Conservation (phyloP, 2,329 filamentous ascomycete genomes). For the Geosmithia morbida region DNA sequence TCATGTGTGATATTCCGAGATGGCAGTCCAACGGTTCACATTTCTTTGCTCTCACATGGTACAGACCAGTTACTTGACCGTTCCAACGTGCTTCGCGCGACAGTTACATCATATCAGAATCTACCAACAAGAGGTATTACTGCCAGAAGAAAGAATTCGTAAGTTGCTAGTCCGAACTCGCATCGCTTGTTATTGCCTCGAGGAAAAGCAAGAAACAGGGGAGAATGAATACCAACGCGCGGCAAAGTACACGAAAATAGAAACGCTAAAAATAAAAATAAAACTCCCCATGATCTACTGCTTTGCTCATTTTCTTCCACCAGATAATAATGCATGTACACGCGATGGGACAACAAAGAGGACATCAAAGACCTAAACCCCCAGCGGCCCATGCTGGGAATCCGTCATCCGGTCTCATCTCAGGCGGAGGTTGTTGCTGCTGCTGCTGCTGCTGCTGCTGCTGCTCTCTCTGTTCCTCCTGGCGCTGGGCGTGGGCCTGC, state of each 20-base stretch:
- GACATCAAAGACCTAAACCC: conserved; percentile 15
- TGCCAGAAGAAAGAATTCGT: no score
- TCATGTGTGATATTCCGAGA: no score
- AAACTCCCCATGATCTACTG: neutral
- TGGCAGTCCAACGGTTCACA: no score
- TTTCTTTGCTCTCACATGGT: no score
- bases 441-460: conserved; percentile 15
- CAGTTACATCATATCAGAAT: no score
- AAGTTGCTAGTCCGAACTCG: no score
- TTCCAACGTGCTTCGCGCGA: no score
- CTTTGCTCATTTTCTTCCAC: neutral
- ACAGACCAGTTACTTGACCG: no score
- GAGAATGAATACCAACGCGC: neutral
- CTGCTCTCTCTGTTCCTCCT: conserved; percentile 14
- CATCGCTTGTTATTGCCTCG: no score
- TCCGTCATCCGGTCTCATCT: conserved; percentile 6
- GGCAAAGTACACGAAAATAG: neutral
- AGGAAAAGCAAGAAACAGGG: neutral
- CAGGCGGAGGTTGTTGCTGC: conserved; percentile 7
- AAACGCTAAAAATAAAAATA: no score
- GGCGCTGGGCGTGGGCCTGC: conserved; percentile 29
- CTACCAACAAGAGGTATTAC: no score
- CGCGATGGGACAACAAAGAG: neutral
- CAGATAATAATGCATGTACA: no score
- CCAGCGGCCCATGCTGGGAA: conserved; percentile 22